These are phyloP conservation scores for Asclepias syriaca DNA, from an alignment of 257 asterid genomes.

Conservation along the genomic window DNA sequence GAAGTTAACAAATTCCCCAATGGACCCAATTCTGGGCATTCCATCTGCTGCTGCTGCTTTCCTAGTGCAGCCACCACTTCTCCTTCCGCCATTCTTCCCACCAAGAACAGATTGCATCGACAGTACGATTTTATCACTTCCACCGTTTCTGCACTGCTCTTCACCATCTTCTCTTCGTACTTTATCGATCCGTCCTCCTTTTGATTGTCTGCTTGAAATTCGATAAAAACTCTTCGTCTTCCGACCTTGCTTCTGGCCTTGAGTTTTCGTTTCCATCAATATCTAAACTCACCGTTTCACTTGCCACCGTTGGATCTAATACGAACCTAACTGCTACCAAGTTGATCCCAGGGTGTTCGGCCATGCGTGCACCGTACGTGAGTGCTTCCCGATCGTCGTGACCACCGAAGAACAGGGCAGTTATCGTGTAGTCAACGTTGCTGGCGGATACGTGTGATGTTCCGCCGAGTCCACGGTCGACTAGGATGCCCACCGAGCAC, in stretches of 20 bases:
- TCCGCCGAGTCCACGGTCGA: slow-evolving; percentile 61
- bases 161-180: slow-evolving; percentile 29
- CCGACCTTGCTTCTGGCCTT: slow-evolving; percentile 7
- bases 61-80: slow-evolving; percentile 28
- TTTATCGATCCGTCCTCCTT: slow-evolving; percentile 29
- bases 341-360: slow-evolving; percentile 41
- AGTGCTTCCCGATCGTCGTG: slow-evolving; percentile 46
- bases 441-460: slow-evolving; percentile 50
- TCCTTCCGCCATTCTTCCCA: slow-evolving; percentile 42
- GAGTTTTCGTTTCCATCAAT: background rate
- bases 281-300: slow-evolving; percentile 21
- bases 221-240: slow-evolving; percentile 26
- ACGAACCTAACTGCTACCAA: slow-evolving; percentile 9
- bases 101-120: slow-evolving; percentile 33
- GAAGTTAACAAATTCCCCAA: slow-evolving; percentile 41
- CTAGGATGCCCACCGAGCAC: slow-evolving; percentile 38
- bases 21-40: slow-evolving; percentile 54
- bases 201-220: slow-evolving; percentile 16
- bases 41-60: slow-evolving; percentile 19
- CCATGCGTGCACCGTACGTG: slow-evolving; percentile 46
- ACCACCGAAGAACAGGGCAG: slow-evolving; percentile 45
- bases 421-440: slow-evolving; percentile 31
- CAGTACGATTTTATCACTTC: slow-evolving; percentile 14
- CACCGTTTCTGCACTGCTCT: slow-evolving; percentile 19
- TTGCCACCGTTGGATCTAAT: slow-evolving; percentile 22